Evolutionary conservation across 2,329 filamentous ascomycete species (phyloP), one percentile per base, ranked within the genome.

Genomic region (Colletotrichum scovillei): DNA sequence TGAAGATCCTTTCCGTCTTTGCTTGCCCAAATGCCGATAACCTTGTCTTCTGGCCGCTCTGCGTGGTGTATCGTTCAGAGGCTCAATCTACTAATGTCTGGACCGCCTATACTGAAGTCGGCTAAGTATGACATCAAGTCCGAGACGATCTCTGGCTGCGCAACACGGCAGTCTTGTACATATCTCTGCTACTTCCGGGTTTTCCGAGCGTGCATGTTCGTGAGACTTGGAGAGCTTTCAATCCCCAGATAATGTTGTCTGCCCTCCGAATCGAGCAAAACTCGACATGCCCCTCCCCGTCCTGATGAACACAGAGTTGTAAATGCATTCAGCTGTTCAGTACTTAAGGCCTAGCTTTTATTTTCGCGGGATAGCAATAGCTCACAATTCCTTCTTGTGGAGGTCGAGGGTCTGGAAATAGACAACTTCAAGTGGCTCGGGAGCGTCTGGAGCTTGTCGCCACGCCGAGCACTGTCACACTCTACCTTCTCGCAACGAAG

Each of bases 1-100:
- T 64, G 66, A 69, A 72, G 66, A 72, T 69, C 59, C 5, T 46
- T 72, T 59, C 59, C 66, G 24, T n/a, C 12, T 59, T 59, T 5
- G 42, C 53, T 24, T 38, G 46, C 5, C 12, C 28, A 49, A 22
- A 16, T 53, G 42, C 38, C 32, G 53, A 22, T 12, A 58, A 11
- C 52, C 32, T 67, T 38, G 22, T 35, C 60, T 11, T 24, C 35
- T 46, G 53, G 19, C 59, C 30, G 9, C 53, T 24, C 22, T 26
- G 14, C 35, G 32, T 35, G 32, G 11, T 35, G 32, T 24, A 60
- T 11, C 7, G 14, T 24, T 46, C 55, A 49, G 22, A 42, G 24
- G 19, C 14, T n/a, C 12, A 16, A 30, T 28, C 12, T 3, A 9
- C 22, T 16, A 28, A 26, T 26, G 9, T 6, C 16, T 7, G 3